Base-by-base conservation (phyloP, 1,139 yeast genomes). In the Zygotorulaspora mrakii region DNA sequence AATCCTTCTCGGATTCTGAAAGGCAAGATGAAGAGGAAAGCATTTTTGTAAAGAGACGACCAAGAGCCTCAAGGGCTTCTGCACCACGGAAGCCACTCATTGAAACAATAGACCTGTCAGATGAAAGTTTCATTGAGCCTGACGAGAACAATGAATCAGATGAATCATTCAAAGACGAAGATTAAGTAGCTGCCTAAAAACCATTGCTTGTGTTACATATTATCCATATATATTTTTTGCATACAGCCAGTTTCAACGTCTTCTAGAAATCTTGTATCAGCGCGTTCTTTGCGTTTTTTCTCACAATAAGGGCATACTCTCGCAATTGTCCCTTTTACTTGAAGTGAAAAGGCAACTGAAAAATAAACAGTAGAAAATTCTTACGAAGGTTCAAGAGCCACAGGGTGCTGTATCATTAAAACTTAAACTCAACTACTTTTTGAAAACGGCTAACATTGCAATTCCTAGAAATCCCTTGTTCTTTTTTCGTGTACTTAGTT, bases 81-180 rank as follows among this genome's bases (percentile, higher is more conserved):
- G 42, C 41, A n/a, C 48, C 60, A 4, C 45, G 45, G 26, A 52
- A 48, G 30, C 48, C 54, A 2, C 52, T 56, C 29, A 41, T 39
- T 11, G 55, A 52, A 14, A 33, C 43, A 7, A 43, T 54, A 4
- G 56, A 54, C 11, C 31, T 57, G 10, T 57, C 62, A 1, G 64
- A 55, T 33, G 58, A 55, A 32, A 53, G 60, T 34, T 57, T 51
- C 30, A 46, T 50, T 5, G 62, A 57, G n/a, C 59, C 50, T 17
- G 59, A 52, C 14, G 54, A 41, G 5, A 50, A 47, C 6, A 53
- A 39, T 10, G 50, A 42, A 12, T 54, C 57, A 4, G 60, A 53
- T 26, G 56, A 37, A 8, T 55, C 57, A 4, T 61, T 59, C 24
- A 49, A 47, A 13, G 55, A 45, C 10, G 51, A 52, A 17, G 49